Percentiles rank a stretch among this genome's conserved stretches.
Conservation (phyloP, 805 yeast genomes). For the Nakazawaea peltata region DNA sequence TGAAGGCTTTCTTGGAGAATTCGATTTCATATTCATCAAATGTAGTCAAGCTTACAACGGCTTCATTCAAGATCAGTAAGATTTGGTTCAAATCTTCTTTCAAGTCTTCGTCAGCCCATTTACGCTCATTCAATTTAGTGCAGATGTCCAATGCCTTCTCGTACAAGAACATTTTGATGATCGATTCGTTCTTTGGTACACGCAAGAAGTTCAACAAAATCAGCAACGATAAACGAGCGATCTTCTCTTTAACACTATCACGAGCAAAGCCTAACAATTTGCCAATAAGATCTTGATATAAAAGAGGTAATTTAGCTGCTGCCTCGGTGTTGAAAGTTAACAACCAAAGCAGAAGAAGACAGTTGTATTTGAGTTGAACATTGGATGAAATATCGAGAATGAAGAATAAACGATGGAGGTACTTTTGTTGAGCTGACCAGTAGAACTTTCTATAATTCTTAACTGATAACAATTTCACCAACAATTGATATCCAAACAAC, state of each 20-base stretch:
- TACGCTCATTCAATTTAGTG: conserved; percentile 68
- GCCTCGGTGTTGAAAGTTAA: conserved; percentile 62
- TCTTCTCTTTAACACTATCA: conserved; percentile 85
- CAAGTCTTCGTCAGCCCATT: conserved; percentile 93
- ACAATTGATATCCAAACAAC: conserved; percentile 56
- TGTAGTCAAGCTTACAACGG: conserved; percentile 74
- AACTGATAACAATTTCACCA: conserved; percentile 49
- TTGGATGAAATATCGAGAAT: conserved; percentile 39
- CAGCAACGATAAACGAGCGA: conserved; percentile 77
- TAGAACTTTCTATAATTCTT: conserved; percentile 46
- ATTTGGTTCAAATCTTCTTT: conserved; percentile 60
- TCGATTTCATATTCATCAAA: conserved; percentile 90
- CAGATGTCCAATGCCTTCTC: conserved; percentile 69
- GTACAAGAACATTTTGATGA: conserved; percentile 59
- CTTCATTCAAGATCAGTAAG: conserved; percentile 53
- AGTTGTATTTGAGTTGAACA: conserved; percentile 78
- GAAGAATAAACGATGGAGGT: conserved; percentile 41
- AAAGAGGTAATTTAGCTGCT: conserved; percentile 37
- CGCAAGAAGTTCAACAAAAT: conserved; percentile 55
- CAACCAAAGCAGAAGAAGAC: conserved; percentile 76
- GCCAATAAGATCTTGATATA: conserved; percentile 47
- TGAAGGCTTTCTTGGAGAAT: conserved; percentile 65
- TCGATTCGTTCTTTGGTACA: conserved; percentile 30
- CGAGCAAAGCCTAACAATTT: conserved; percentile 53
- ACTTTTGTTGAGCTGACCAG: conserved; percentile 34